Conservation (phyloP, 1,139 yeast species). For the Chernovozyma sophiae-reginae region DNA sequence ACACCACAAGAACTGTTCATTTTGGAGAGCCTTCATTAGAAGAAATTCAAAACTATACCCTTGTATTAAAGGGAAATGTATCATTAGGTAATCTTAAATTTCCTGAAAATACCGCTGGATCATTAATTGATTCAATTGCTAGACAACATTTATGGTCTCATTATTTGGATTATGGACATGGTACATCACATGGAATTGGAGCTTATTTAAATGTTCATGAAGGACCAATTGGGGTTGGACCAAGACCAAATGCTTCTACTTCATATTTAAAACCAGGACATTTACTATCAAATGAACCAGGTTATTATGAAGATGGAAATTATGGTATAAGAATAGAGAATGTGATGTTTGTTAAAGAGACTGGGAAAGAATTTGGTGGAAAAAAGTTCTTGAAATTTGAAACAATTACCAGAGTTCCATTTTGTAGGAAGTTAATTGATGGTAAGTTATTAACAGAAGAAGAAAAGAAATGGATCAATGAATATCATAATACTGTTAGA, state of each 20-base stretch:
- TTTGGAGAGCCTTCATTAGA: slow-evolving; percentile 65
- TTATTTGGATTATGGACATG: slow-evolving; percentile 92
- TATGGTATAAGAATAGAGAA: slow-evolving; percentile 94
- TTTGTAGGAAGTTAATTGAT: slow-evolving; percentile 67
- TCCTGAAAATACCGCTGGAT: slow-evolving; percentile 87
- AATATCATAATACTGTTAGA: slow-evolving; percentile 65
- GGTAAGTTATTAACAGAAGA: slow-evolving; percentile 48
- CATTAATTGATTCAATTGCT: slow-evolving; percentile 78
- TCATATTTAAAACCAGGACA: slow-evolving; percentile 64
- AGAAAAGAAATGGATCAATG: slow-evolving; percentile 67
- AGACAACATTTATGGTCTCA: slow-evolving; percentile 83
- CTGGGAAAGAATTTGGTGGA: slow-evolving; percentile 42
- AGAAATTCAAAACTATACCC: slow-evolving; percentile 73
- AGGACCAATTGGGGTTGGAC: slow-evolving; percentile 92
- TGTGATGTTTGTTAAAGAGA: slow-evolving; percentile 60
- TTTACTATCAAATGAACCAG: slow-evolving; percentile 90
- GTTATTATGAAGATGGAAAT: slow-evolving; percentile 86
- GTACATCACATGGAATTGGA: slow-evolving; percentile 98
- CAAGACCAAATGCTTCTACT: slow-evolving; percentile 46
- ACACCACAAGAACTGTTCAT: slow-evolving; percentile 90
- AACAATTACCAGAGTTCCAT: slow-evolving; percentile 88
- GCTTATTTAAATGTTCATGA: slow-evolving; percentile 91
- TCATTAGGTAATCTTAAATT: slow-evolving; percentile 73
- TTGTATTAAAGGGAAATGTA: slow-evolving; percentile 88
- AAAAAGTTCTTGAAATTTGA: slow-evolving; percentile 69